Base-by-base conservation (phyloP, 2,329 filamentous ascomycete species). In the Emmonsiellopsis sp. region DNA sequence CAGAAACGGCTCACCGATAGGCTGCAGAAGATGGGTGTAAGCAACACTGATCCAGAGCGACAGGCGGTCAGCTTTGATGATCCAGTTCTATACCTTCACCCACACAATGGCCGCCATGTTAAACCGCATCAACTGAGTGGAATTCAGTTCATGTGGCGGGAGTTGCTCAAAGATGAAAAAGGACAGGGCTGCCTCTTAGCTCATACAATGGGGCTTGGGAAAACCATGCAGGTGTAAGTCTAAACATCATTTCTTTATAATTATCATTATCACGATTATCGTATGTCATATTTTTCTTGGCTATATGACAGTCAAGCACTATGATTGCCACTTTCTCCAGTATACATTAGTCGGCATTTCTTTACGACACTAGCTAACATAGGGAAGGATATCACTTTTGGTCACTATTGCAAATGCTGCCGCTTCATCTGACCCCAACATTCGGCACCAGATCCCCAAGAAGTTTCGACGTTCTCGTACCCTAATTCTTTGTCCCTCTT, bases 121-220 rank as follows among this genome's bases (percentile, higher is more conserved):
- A 92, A 93, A 62, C 76, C 82, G 7, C 89, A 95, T 67, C 91
- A 96, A 64, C 76, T 94, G 46, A 76, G 82, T 1, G 91, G 91
- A 1, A 82, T 95, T 16, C 84, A 85, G 9, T 95, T 95, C 68
- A 80, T 96, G 75, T 96, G 91, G 89, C 84, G 89, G 59, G 86
- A 92, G 58, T 74, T 95, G 44, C 80, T 92, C 5, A 76, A 79
- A 34, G 79, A 83, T 53, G 72, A 76, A 3, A 72, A 74, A 5
- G 76, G 78, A 15, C 84, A 90, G 67, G 90, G 90, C 2, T 94
- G 88, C 64, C 76, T 95, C 10, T 76, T 95, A 16, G 87, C 90
- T 5, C 90, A 95, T 66, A 89, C 87, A 0, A 95, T 95, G 90
- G 91, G 91, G 1, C 72, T 95, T 2, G 90, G 90, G 13, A 96